These are phyloP conservation scores for Kernera saxatilis DNA, from an alignment of 345 rosid genomes.

Conservation along the genomic window DNA sequence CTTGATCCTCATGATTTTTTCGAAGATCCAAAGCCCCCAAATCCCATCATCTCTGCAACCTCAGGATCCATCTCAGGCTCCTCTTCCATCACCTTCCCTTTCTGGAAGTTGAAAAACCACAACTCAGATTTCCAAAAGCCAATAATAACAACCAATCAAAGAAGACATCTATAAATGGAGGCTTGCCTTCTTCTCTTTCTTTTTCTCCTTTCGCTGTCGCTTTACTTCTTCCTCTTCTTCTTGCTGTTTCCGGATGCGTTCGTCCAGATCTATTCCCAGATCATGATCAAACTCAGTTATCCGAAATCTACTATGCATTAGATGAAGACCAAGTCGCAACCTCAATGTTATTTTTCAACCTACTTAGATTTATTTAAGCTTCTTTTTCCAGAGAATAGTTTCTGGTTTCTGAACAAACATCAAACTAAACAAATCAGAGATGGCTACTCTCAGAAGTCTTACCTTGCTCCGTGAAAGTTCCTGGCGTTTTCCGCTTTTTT, in stretches of 20 bases:
- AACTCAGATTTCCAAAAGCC: not conserved
- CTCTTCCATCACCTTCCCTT: constrained; percentile 75
- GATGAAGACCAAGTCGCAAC: too few relatives aligned
- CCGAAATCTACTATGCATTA: not conserved
- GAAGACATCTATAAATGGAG: not conserved
- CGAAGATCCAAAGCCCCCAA: constrained; percentile 85
- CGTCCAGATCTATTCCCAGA: constrained; percentile 66
- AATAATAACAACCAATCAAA: not conserved
- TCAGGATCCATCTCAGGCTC: constrained; percentile 88
- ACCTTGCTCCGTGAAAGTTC: constrained; percentile 92
- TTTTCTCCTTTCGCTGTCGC: constrained; percentile 73
- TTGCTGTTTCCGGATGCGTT: constrained; percentile 74
- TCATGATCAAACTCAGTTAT: not conserved
- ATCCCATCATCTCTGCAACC: constrained; percentile 96
- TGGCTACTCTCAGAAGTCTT: constrained; percentile 8
- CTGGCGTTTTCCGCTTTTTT: constrained; percentile 82
- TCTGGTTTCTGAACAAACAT: not conserved
- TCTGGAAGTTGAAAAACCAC: constrained; percentile 35
- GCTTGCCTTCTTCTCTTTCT: constrained; percentile 93
- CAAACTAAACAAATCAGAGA: not conserved
- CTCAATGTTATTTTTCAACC: too few relatives aligned
- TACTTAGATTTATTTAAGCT: too few relatives aligned
- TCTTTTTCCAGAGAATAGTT: too few relatives aligned
- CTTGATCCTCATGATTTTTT: constrained; percentile 45
- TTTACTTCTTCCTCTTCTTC: constrained; percentile 90